phyloP scores from a whole-genome alignment of 106 monocot genomes.

The Dioscorea zingiberensis region DNA sequence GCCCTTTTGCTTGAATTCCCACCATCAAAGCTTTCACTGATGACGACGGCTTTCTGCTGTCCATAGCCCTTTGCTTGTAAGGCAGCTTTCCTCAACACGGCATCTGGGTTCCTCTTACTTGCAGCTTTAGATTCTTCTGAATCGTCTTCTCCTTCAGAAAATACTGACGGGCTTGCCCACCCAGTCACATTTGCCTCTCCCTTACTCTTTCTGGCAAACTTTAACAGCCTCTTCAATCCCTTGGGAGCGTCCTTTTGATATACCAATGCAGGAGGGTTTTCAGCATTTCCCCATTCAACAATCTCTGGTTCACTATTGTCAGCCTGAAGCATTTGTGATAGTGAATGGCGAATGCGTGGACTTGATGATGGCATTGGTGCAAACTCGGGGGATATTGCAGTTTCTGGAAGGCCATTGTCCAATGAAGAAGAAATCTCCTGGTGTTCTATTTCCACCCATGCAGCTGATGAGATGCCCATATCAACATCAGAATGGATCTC shows the following conservation, averaged over 20 bases:
- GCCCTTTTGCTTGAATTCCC: constrained; percentile 55
- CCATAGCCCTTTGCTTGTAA: constrained; percentile 40
- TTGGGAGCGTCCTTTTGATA: constrained; percentile 94
- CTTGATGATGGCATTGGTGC: constrained; percentile 36
- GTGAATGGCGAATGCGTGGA: constrained; percentile 65
- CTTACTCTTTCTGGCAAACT: constrained; percentile 87
- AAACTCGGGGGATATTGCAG: constrained; percentile 20
- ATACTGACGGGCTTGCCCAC: constrained; percentile 56
- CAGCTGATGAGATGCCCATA: constrained; percentile 72
- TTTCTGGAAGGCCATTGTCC: constrained; percentile 21
- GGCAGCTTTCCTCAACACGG: constrained; percentile 27
- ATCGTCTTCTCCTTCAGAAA: constrained; percentile 95
- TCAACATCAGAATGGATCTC: constrained; percentile 50
- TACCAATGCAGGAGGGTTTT: constrained; percentile 87
- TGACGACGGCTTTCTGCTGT: constrained; percentile 26
- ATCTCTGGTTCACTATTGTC: constrained; percentile 75
- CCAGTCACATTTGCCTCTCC: constrained; percentile 55
- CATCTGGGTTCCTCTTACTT: constrained; percentile 49
- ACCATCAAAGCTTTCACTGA: constrained; percentile 62
- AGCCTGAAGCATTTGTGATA: constrained; percentile 95
- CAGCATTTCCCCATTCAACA: constrained; percentile 99
- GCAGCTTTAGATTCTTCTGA: constrained; percentile 53
- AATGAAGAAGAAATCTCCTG: constrained; percentile 25
- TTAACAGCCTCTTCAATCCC: constrained; percentile 90
- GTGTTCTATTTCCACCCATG: constrained; percentile 77